phyloP scores from a whole-genome alignment of 73 alveolate species.

The Symbiodinium pilosum region DNA sequence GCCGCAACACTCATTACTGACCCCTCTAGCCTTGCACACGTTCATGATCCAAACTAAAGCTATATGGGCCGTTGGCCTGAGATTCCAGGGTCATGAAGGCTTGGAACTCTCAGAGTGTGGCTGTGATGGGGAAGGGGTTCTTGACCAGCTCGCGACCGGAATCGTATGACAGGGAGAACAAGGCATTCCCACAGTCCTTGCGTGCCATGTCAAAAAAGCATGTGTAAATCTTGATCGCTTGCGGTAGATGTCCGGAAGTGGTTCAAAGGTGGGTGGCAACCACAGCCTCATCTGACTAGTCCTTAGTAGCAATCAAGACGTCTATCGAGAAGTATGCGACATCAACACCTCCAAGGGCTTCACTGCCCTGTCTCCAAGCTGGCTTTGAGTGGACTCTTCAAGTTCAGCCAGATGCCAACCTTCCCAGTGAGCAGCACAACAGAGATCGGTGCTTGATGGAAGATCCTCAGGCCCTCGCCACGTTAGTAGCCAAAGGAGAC shows the following conservation, averaged over 20 bases:
- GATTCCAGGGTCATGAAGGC: too few species aligned
- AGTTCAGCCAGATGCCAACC: constrained; percentile 85
- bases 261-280: constrained; percentile 84
- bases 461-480: constrained; percentile 18
- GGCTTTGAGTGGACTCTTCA: constrained; percentile 74
- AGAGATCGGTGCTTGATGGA: neutral
- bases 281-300: constrained; percentile 86
- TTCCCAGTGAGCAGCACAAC: neutral
- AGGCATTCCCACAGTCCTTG: constrained; percentile 71
- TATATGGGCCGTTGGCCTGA: too few species aligned
- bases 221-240: too few species aligned
- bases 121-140: constrained; percentile 84
- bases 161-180: constrained; percentile 68
- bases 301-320: neutral
- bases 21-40: too few species aligned
- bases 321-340: neutral
- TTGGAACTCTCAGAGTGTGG: neutral
- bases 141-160: constrained; percentile 74
- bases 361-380: constrained; percentile 71
- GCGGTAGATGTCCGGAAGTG: constrained; percentile 53
- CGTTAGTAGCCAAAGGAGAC: constrained; percentile 62
- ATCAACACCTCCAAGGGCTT: neutral
- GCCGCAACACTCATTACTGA: too few species aligned
- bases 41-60: too few species aligned
- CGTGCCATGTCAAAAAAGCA: too few species aligned